Base-by-base conservation (phyloP, 129 eudicot genomes). In the Pulicaria dysenterica region DNA sequence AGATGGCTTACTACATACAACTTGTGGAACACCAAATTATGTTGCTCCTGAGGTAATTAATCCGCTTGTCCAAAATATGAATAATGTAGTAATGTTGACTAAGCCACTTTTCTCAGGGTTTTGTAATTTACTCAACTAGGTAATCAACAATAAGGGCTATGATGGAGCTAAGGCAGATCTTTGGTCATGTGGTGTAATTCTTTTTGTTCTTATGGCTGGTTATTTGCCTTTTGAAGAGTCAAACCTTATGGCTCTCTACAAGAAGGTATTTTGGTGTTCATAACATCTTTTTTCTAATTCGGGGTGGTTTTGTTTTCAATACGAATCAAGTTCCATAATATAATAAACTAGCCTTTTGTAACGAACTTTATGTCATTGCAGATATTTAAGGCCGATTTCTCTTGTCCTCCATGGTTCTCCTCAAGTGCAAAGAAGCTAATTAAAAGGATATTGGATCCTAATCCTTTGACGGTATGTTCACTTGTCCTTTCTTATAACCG, bases 91-190 rank as follows among this genome's bases (percentile, higher is more conserved):
- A 63, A 67, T 45, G 36, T 13, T 57, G 47, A 56, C 37, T 42
- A 67, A 76, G 16, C 46, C 41, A 17, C 24, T 44, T 66, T 56
- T 67, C 59, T 58, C 58, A 67, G 53, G 74, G 61, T 76, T 76
- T 37, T 54, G 49, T 76, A 59, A 50, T 69, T 64, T 58, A 55
- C 54, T 68, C 8, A 58, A 13, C 8, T 54, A 94, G 98, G 98
- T 95, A 74, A 86, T 95, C 75, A 91, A 86, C 81, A 88, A 91
- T 79, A 95, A 95, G 78, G 99, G 99, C 71, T 95, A 95, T 76
- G 99, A 95, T 78, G 99, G 99, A 79, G 99, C 99, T 14, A 91
- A 95, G 79, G 99, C 99, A 5, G 99, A 95, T 82, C 80, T 95
- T 55, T 95, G 97, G 99, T 95, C 99, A 17, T 95, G 99, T 64